Evolutionary conservation across 116 monocot species (phyloP), one percentile per base, ranked within the genome.

Genomic region (Trichopus zeylanicus): DNA sequence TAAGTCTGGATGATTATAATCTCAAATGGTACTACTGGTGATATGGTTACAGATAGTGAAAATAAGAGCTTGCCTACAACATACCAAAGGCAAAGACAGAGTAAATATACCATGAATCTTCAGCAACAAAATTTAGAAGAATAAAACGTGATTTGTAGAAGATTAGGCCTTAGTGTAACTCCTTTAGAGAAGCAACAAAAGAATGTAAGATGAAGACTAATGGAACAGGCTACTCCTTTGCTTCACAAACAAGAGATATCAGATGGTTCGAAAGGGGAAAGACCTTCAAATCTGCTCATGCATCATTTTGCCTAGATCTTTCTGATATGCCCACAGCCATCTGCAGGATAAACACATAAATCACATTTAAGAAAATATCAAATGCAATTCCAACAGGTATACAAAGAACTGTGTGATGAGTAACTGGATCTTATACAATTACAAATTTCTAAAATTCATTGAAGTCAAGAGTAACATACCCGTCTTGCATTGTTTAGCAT

Each of bases 261-360:
- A 0, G 22, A 49, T 22, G 21, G 19, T 16, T 42, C 3, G 33
- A 4, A 66, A 21, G 59, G 20, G n/a, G 34, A 62, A 26, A 22
- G 26, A 95, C 95, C 95, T 81, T 90, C 74, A 67, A 75, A 34
- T 91, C 91, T 32, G 87, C 69, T 61, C 91, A 59, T 1, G 67
- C 34, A 29, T 89, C 86, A 65, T 71, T 60, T 23, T 84, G 97
- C 55, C 77, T 70, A 60, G 84, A 79, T 32, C 82, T 72, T 67
- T 95, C 84, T 28, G 80, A 79, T 77, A 97, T 84, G 35, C 87
- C 82, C 30, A 79, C 84, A 60, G 97, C 97, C 87, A 97, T 91
- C 97, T 97, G 76, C 64, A 78, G 57, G 35, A 59, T 19, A 34
- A 10, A 67, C 13, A 21, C 31, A 65, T 53, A 60, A 25, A 60